Conservation (phyloP, 148 eudicot genomes). For the Cornus controversa region DNA sequence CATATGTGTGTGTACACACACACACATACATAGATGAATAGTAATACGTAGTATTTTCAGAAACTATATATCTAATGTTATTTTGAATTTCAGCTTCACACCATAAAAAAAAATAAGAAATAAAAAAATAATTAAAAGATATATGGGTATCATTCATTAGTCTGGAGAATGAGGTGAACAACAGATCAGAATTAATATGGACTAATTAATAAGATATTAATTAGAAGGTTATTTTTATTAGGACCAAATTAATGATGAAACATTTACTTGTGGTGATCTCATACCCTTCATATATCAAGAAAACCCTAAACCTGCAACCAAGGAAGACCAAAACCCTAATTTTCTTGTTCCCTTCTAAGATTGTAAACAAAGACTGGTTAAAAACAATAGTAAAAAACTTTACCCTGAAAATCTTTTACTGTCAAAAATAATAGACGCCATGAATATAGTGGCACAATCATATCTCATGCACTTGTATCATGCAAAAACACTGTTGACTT, state of each 20-base stretch:
- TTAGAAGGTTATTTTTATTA: no score
- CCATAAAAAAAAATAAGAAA: not conserved
- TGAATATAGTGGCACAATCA: slow-evolving; percentile 3
- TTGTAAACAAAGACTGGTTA: not conserved
- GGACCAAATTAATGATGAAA: not conserved
- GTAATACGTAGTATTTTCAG: no score
- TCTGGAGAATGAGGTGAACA: not conserved
- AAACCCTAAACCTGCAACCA: slow-evolving; percentile 7
- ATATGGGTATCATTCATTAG: no score
- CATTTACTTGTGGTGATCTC: not conserved
- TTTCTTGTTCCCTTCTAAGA: not conserved
- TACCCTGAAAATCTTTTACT: not conserved
- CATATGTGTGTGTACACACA: no score
- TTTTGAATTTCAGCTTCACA: not conserved
- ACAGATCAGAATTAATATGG: not conserved
- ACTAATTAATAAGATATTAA: not conserved
- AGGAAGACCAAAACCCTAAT: slow-evolving; percentile 17
- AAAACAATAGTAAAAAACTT: not conserved
- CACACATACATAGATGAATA: no score
- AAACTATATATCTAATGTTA: not conserved
- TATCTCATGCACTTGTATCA: slow-evolving; percentile 22
- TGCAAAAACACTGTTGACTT: slow-evolving; percentile 26
- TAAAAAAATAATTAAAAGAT: not conserved
- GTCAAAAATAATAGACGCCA: not conserved
- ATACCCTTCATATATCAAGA: not conserved